These are phyloP conservation scores for Apiospora sp. DNA, from an alignment of 2,329 filamentous ascomycete species.

Conservation along the genomic window DNA sequence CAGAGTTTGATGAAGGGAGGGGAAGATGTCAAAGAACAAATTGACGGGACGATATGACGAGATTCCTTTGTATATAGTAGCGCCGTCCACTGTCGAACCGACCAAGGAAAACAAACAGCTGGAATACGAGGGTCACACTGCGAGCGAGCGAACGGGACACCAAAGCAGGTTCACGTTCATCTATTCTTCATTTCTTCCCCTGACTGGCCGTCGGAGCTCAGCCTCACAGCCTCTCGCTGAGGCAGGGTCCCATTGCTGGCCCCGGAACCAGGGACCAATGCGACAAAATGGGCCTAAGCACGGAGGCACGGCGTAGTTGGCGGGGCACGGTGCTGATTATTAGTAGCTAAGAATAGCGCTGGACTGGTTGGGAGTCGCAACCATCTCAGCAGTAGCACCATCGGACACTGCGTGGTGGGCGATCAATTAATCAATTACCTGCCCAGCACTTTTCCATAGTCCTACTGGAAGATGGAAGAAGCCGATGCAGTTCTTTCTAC, in stretches of 20 bases:
- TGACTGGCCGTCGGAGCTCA: slow-evolving; percentile 9
- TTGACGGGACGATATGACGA: background rate
- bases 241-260: slow-evolving; percentile 11
- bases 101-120: background rate
- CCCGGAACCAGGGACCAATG: slow-evolving; percentile 11
- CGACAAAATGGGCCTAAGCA: slow-evolving; percentile 15
- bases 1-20: slow-evolving; percentile 20
- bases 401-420: background rate
- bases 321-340: background rate
- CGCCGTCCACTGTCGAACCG: background rate
- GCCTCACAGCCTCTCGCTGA: slow-evolving; percentile 16
- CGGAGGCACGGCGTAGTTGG: background rate
- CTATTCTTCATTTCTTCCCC: background rate
- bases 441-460: background rate
- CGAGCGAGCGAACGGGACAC: slow-evolving; percentile 8
- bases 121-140: slow-evolving; percentile 11
- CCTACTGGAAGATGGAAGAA: background rate
- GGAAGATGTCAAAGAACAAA: slow-evolving; percentile 15
- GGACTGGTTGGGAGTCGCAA: background rate
- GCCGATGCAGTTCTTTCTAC: background rate
- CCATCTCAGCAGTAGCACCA: slow-evolving; percentile 6
- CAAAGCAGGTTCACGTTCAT: slow-evolving; percentile 15
- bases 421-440: slow-evolving; percentile 7
- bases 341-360: slow-evolving; percentile 17
- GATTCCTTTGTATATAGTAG: background rate